Evolutionary conservation across 2,329 filamentous ascomycete species (phyloP).

Genomic region (Exophiala phaeomuriformis): DNA sequence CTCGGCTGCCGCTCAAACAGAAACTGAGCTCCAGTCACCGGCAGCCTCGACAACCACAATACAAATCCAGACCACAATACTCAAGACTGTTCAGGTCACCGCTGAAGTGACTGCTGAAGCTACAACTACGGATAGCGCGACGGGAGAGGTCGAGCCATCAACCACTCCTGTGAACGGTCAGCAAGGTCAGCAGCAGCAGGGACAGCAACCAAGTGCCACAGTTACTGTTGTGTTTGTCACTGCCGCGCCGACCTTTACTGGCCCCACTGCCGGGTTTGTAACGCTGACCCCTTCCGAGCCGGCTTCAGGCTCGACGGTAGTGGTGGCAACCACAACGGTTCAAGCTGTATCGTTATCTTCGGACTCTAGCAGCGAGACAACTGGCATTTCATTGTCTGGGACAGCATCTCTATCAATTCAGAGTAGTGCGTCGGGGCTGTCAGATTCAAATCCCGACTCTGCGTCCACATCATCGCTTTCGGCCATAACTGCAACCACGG

Average conservation of each 20-base stretch:
- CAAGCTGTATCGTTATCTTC: background rate
- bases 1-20: background rate
- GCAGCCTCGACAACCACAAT: conserved; percentile 3
- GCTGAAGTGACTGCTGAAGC: background rate
- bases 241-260: background rate
- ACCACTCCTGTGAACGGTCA: background rate
- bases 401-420: too few species aligned
- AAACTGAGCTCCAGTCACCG: background rate
- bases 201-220: background rate
- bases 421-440: background rate
- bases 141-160: background rate
- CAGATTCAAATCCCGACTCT: background rate
- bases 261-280: background rate
- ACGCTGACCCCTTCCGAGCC: background rate
- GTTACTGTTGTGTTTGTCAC: conserved; percentile 9
- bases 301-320: too few species aligned
- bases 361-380: too few species aligned
- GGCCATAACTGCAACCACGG: background rate
- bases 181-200: background rate
- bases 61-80: conserved; percentile 6
- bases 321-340: background rate
- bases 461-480: background rate
- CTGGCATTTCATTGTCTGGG: too few species aligned
- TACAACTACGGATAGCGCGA: background rate
- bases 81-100: conserved; percentile 5